phyloP scores from a whole-genome alignment of 179 eudicot genomes.

The Silene vulgaris region DNA sequence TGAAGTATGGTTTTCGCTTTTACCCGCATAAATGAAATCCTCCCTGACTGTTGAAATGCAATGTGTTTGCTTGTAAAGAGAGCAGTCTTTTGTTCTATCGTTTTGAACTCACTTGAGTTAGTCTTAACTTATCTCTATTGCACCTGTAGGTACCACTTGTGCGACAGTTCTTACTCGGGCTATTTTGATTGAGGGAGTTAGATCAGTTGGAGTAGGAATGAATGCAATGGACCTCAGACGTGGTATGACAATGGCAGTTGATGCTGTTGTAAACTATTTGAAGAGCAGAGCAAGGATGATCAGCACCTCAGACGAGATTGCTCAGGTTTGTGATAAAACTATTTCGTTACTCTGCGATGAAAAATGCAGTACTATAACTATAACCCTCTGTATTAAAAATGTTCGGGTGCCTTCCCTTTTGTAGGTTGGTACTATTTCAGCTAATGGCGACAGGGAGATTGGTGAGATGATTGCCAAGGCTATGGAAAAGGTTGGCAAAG shows the following conservation, averaged over 20 bases:
- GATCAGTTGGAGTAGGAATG: slow-evolving; percentile 95
- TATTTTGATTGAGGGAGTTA: slow-evolving; percentile 78
- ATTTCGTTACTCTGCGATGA: not conserved
- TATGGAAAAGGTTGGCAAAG: slow-evolving; percentile 89
- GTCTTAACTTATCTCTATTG: slow-evolving; percentile 1
- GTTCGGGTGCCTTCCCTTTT: not conserved
- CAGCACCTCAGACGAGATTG: slow-evolving; percentile 94
- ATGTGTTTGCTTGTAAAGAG: not conserved
- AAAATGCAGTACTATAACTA: not conserved
- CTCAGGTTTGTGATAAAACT: slow-evolving; percentile 54
- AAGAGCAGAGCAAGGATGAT: slow-evolving; percentile 93
- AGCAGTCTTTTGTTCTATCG: not conserved
- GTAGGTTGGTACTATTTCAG: slow-evolving; percentile 82
- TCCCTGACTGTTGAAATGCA: not conserved
- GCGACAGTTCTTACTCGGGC: slow-evolving; percentile 88
- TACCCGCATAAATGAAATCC: no score
- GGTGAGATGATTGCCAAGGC: slow-evolving; percentile 89
- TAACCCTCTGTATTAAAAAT: not conserved
- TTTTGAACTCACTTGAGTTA: not conserved
- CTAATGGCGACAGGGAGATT: slow-evolving; percentile 81
- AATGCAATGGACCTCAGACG: slow-evolving; percentile 91
- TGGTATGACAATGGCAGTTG: slow-evolving; percentile 89
- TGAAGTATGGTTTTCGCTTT: no score
- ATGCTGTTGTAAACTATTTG: slow-evolving; percentile 77
- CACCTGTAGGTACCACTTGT: slow-evolving; percentile 67